phyloP scores from a whole-genome alignment of 106 monocot genomes.

The Gastrodia elata region DNA sequence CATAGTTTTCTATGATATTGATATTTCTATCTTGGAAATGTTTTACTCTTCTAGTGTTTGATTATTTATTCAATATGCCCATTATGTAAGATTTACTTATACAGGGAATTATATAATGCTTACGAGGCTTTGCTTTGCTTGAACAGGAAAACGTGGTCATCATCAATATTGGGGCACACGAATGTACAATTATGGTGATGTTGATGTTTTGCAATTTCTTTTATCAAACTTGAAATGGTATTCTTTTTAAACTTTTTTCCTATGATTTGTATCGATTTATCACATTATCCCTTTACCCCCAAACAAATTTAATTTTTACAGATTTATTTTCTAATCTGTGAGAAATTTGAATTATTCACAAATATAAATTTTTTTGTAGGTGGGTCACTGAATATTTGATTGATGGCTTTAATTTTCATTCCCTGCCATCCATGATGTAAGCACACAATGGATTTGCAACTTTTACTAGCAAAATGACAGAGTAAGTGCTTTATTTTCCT shows the following conservation, averaged over 20 bases:
- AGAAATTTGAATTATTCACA: background rate
- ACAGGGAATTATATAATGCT: background rate
- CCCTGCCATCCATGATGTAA: conserved; percentile 92
- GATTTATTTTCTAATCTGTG: background rate
- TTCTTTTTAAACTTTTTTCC: background rate
- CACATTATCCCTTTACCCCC: background rate
- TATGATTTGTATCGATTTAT: background rate
- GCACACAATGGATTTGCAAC: conserved; percentile 94
- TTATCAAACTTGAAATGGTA: conserved; percentile 98
- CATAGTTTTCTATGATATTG: background rate
- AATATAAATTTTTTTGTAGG: conserved; percentile 31
- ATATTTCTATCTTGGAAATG: background rate
- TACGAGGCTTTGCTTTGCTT: conserved; percentile 13
- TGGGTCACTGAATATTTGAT: conserved; percentile 85
- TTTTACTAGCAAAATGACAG: conserved; percentile 81
- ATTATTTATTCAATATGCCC: background rate
- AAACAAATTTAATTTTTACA: background rate
- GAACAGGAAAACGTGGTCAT: conserved; percentile 84
- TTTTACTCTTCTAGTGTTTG: background rate
- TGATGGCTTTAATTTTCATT: conserved; percentile 95
- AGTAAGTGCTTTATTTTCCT: conserved; percentile 47
- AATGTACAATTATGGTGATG: conserved; percentile 89
- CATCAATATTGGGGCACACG: conserved; percentile 97
- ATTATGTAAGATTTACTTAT: background rate
- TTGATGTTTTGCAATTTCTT: conserved; percentile 89